phyloP scores from a whole-genome alignment of 345 rosid species.

The Schrenkiella parvula region DNA sequence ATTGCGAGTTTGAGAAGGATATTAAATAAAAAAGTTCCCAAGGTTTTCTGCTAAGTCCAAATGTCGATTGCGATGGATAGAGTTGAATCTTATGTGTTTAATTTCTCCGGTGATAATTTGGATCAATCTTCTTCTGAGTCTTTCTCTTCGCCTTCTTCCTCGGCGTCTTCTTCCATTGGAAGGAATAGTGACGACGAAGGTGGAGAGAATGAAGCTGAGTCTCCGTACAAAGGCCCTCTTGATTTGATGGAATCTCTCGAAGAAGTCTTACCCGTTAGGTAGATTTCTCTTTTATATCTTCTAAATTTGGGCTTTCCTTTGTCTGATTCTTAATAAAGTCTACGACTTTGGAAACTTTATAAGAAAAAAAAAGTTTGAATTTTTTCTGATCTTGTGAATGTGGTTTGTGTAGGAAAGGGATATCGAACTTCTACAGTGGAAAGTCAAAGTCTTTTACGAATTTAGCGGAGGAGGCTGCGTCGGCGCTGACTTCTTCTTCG shows the following conservation, averaged over 20 bases:
- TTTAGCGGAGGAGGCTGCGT: slow-evolving; percentile 44
- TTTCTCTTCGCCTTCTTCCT: slow-evolving; percentile 25
- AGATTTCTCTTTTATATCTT: not conserved
- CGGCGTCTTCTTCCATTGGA: slow-evolving; percentile 58
- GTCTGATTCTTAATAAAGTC: not conserved
- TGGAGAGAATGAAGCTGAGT: slow-evolving; percentile 58
- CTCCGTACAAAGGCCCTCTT: slow-evolving; percentile 47
- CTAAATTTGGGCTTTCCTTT: not conserved
- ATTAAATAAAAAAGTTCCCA: not conserved
- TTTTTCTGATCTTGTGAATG: not conserved
- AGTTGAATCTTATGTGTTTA: slow-evolving; percentile 29
- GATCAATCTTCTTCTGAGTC: slow-evolving; percentile 30
- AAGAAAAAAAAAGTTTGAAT: not conserved
- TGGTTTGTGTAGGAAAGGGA: slow-evolving; percentile 61
- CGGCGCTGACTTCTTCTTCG: slow-evolving; percentile 41
- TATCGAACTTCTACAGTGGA: slow-evolving; percentile 75
- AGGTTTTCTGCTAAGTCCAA: not conserved
- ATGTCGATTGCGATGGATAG: slow-evolving; percentile 37
- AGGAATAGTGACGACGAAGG: slow-evolving; percentile 50
- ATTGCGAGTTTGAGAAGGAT: not conserved
- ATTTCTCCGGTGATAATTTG: slow-evolving; percentile 9
- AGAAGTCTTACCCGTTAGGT: slow-evolving; percentile 66
- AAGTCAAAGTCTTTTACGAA: slow-evolving; percentile 80
- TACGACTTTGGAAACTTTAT: not conserved
- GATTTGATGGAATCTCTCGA: slow-evolving; percentile 58